Percentiles rank a stretch among this genome's conserved stretches.
Evolutionary conservation across 192 early-diverging fungal genomes (phyloP).

Genomic region (Paraglomus brasilianum): DNA sequence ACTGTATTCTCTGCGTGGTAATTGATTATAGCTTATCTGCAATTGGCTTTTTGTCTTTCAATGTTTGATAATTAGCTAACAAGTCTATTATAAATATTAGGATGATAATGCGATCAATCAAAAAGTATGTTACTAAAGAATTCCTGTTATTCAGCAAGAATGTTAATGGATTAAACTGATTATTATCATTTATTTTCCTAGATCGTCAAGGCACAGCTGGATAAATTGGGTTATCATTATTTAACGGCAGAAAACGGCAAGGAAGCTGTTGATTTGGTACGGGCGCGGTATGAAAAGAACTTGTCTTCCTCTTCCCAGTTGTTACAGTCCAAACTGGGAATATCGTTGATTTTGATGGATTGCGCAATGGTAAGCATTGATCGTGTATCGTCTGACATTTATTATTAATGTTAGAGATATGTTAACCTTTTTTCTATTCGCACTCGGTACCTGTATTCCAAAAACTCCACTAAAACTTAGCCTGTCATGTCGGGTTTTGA

Average conservation of each 20-base stretch:
- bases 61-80: too few species aligned
- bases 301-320: not conserved
- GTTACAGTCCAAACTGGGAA: not conserved
- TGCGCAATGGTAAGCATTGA: slow-evolving; percentile 47
- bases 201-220: slow-evolving; percentile 52
- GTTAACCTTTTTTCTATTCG: too few species aligned
- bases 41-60: too few species aligned
- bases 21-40: slow-evolving; percentile 37
- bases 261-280: slow-evolving; percentile 50
- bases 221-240: slow-evolving; percentile 46
- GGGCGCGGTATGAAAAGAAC: slow-evolving; percentile 13
- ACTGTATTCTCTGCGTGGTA: slow-evolving; percentile 40
- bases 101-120: not conserved
- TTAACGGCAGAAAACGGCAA: slow-evolving; percentile 50
- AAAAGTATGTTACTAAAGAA: not conserved
- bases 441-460: too few species aligned
- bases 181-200: slow-evolving; percentile 3
- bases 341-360: slow-evolving; percentile 51
- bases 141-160: not conserved
- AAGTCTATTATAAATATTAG: slow-evolving; percentile 42
- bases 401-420: too few species aligned
- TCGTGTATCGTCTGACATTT: too few species aligned
- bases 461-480: not conserved
- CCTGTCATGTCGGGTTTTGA: slow-evolving; percentile 60
- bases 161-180: not conserved